A percentile compares a stretch with the other conserved stretches of the same genome.
These are phyloP conservation scores for Backusella sp. DNA, from an alignment of 192 early-diverging fungal genomes.

Conservation along the genomic window DNA sequence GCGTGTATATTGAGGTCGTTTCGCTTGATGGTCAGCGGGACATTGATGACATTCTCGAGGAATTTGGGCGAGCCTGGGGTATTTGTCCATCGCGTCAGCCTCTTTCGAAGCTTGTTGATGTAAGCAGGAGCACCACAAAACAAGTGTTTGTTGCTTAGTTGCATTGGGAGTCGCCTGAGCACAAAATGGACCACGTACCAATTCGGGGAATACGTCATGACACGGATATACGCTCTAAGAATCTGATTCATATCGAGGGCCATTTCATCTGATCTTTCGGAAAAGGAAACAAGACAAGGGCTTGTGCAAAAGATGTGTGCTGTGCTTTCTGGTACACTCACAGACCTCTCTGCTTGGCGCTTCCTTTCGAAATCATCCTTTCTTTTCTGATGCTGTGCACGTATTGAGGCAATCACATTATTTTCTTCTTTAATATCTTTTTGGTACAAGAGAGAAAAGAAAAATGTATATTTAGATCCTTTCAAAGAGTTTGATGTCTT, in stretches of 20 bases:
- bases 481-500: neutral
- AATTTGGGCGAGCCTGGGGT: constrained; percentile 43
- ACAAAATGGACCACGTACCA: constrained; percentile 74
- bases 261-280: neutral
- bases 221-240: constrained; percentile 51
- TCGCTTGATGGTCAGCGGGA: constrained; percentile 59
- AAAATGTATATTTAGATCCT: constrained; percentile 1
- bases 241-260: constrained; percentile 24
- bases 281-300: constrained; percentile 6
- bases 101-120: constrained; percentile 49
- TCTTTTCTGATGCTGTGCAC: constrained; percentile 6
- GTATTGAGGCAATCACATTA: neutral
- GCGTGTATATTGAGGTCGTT: constrained; percentile 65
- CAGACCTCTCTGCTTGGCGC: neutral
- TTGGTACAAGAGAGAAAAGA: neutral
- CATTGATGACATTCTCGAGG: constrained; percentile 50
- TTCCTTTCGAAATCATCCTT: constrained; percentile 1
- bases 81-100: constrained; percentile 55
- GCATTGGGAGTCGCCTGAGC: constrained; percentile 60
- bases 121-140: constrained; percentile 61
- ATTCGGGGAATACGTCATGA: constrained; percentile 66
- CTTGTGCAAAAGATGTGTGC: neutral
- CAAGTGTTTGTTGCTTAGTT: constrained; percentile 73
- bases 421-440: constrained; percentile 8
- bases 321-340: neutral